phyloP scores from a whole-genome alignment of 2,329 filamentous ascomycete genomes.

The Pezicula neosporulosa region DNA sequence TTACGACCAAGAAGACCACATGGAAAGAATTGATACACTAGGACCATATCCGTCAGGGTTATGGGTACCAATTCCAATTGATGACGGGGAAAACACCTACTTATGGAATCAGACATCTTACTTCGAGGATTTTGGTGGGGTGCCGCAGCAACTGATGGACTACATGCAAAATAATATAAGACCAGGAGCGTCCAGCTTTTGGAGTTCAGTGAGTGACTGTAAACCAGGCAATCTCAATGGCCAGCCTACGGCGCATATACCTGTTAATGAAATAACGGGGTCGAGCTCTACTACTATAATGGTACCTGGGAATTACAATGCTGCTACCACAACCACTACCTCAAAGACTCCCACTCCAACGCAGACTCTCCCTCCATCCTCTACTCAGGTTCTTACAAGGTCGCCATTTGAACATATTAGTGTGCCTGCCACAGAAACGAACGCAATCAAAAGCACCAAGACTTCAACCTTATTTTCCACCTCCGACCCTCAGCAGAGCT shows the following conservation, averaged over 20 bases:
- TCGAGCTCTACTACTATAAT: slow-evolving; percentile 2
- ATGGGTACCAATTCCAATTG: background rate
- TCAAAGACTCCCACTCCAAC: background rate
- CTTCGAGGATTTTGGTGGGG: background rate
- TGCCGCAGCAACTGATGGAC: slow-evolving; percentile 6
- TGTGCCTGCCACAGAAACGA: background rate
- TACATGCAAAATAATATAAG: slow-evolving; percentile 9
- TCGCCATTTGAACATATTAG: background rate
- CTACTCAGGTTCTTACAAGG: background rate
- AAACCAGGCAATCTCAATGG: slow-evolving; percentile 7
- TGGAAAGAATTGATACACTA: slow-evolving; percentile 1
- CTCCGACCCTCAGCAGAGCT: no score
- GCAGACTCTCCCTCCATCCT: background rate
- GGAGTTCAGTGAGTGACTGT: slow-evolving; percentile 4
- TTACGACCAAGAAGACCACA: background rate
- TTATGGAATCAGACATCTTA: background rate
- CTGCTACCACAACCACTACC: background rate
- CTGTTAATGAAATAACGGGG: slow-evolving; percentile 6
- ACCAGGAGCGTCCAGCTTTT: background rate
- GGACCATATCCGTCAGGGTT: slow-evolving; percentile 8
- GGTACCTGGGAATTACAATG: slow-evolving; percentile 4
- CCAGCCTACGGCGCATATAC: slow-evolving; percentile 11
- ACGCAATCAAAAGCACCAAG: background rate
- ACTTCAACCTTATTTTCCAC: no score
- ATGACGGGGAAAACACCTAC: background rate